These are phyloP conservation scores for Lumnitzera littorea DNA, from an alignment of 345 rosid genomes.

Conservation along the genomic window DNA sequence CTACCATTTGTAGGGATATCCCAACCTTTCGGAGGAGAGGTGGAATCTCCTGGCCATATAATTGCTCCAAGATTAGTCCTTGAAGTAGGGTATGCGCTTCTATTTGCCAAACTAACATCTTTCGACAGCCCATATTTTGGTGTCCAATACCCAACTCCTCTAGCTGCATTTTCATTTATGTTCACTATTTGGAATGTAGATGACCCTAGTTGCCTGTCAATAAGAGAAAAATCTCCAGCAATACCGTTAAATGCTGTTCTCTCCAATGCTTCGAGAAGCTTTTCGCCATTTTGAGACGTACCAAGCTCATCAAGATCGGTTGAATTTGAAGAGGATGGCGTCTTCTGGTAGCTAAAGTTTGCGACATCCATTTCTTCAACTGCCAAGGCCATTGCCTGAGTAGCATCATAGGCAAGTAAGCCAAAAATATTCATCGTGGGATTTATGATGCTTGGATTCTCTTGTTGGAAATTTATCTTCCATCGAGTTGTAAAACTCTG, in stretches of 20 bases:
- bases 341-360: background rate
- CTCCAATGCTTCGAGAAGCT: slow-evolving; percentile 2
- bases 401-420: slow-evolving; percentile 11
- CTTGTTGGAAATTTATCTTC: background rate
- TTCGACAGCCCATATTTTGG: background rate
- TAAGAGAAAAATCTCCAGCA: background rate
- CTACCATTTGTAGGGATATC: slow-evolving; percentile 8
- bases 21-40: slow-evolving; percentile 15
- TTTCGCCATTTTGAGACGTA: slow-evolving; percentile 9
- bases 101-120: background rate
- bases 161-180: background rate
- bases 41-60: slow-evolving; percentile 21
- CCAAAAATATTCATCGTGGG: slow-evolving; percentile 5
- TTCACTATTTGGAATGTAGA: slow-evolving; percentile 11
- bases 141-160: slow-evolving; percentile 13
- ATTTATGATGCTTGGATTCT: background rate
- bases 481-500: background rate
- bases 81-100: background rate
- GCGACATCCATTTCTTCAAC: slow-evolving; percentile 2
- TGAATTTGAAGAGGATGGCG: background rate
- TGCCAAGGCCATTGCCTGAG: slow-evolving; percentile 8
- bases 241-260: slow-evolving; percentile 6
- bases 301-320: slow-evolving; percentile 10
- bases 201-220: background rate
- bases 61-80: background rate